Evolutionary conservation across 352 stramenopile species (phyloP).

Genomic region (Phytophthora palmivora): DNA sequence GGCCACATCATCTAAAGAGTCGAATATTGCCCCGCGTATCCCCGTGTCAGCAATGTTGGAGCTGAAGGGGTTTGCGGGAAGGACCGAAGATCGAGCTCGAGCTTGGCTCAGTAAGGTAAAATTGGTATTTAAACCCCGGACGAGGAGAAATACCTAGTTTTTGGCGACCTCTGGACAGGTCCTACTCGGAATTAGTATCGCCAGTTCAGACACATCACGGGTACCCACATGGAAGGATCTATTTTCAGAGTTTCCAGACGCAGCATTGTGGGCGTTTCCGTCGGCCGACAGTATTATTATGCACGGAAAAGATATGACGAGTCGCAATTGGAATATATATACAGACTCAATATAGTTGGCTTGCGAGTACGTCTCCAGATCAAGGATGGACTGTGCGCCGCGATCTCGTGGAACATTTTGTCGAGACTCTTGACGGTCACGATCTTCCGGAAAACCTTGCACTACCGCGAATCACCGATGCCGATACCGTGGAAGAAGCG

Average conservation of each 20-base stretch:
- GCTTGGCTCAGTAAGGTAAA: too few relatives aligned
- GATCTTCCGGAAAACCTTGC: background rate
- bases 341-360: conserved; percentile 1
- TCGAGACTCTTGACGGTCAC: background rate
- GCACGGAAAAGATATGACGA: background rate
- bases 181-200: conserved; percentile 1
- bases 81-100: too few relatives aligned
- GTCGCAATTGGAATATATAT: background rate
- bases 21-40: too few relatives aligned
- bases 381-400: background rate
- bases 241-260: background rate
- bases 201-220: background rate
- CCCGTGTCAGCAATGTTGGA: too few relatives aligned
- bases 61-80: too few relatives aligned
- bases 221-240: background rate
- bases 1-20: too few relatives aligned
- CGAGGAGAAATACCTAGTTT: too few relatives aligned
- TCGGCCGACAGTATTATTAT: background rate
- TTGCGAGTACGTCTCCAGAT: conserved; percentile 2
- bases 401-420: background rate
- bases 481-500: too few relatives aligned
- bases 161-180: background rate
- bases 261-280: conserved; percentile 5
- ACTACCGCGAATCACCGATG: too few relatives aligned
- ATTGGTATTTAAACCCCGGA: too few relatives aligned